A percentile compares a stretch with the other conserved stretches of the same genome.
phyloP scores from a whole-genome alignment of 805 yeast species.

The Metschnikowia amazonensis region DNA sequence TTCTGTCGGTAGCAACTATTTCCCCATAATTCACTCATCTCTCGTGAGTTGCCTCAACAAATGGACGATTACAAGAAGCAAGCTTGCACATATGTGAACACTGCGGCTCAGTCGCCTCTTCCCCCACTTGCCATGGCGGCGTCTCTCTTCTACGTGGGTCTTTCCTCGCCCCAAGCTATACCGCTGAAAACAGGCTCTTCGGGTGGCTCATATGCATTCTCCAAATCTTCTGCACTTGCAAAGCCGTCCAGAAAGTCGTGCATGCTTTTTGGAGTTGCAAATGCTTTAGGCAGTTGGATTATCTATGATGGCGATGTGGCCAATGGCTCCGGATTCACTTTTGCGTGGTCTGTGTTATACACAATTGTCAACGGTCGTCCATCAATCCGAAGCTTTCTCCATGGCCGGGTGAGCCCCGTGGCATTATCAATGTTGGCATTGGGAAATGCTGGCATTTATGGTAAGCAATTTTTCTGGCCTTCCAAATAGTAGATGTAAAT shows the following conservation, averaged over 20 bases:
- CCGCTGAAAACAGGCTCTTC: slow-evolving; percentile 16
- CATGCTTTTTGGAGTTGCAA: slow-evolving; percentile 56
- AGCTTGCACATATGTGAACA: slow-evolving; percentile 11
- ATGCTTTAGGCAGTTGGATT: slow-evolving; percentile 69
- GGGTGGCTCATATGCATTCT: slow-evolving; percentile 22
- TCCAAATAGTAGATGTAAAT: not conserved
- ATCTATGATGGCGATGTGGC: slow-evolving; percentile 70
- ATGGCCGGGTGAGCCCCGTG: slow-evolving; percentile 62
- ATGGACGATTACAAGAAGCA: slow-evolving; percentile 12
- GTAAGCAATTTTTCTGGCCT: slow-evolving; percentile 60
- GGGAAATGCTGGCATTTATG: slow-evolving; percentile 63
- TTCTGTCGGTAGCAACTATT: slow-evolving; percentile 2
- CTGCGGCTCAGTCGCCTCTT: slow-evolving; percentile 18
- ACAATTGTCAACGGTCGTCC: slow-evolving; percentile 65
- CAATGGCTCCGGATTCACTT: slow-evolving; percentile 75
- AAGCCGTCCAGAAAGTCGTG: slow-evolving; percentile 42
- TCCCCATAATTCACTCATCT: not conserved
- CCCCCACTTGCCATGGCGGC: slow-evolving; percentile 17
- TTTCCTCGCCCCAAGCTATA: slow-evolving; percentile 13
- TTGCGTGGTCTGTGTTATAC: slow-evolving; percentile 80
- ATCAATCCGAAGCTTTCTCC: slow-evolving; percentile 47
- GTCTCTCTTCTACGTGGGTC: slow-evolving; percentile 14
- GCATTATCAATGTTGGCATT: slow-evolving; percentile 55
- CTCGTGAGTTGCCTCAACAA: not conserved
- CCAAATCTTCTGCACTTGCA: slow-evolving; percentile 17